Evolutionary conservation across 2,329 filamentous ascomycete genomes (phyloP), one percentile per base, ranked within the genome.

Genomic region (Epichloe uncinata): DNA sequence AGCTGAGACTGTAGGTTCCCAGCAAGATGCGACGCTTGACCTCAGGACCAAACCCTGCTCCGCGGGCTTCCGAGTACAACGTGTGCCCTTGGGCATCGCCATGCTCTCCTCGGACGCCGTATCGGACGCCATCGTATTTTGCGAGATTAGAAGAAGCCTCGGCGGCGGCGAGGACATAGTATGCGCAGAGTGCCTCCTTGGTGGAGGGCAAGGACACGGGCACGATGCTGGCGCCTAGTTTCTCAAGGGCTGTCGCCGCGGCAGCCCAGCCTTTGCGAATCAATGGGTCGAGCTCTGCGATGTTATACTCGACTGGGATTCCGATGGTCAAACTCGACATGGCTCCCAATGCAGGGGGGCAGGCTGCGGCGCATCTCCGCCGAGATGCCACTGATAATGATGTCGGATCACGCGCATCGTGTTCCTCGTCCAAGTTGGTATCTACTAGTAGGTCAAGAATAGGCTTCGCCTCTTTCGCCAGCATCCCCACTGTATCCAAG

Each of bases 41-140:
- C 66, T 98, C 93, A 6, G 77, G 71, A 6, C 93, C 93, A 56
- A 98, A 89, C 0, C 83, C 82, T 35, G 72, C 66, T 13, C 82
- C 84, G 50, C 93, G 79, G 0, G 86, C 88, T 40, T 75, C 73
- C 0, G 89, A 81, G 64, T 93, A 97, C 2, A 95, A 72, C 0
- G 81, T 76, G n/a, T 77, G 74, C 8, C 75, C 74, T 11, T 70
- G 72, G 5, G 75, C 79, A 52, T 82, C 73, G 44, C 72, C 74
- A 9, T 68, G 64, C 2, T 65, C 61, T 5, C 69, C 69, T 33
- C 81, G 75, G 18, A 72, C 73, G 1, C 93, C 93, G 66, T 95
- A 98, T 11, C 93, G 84, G n/a, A 97, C 81, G 18, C 93, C 93
- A 60, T 98, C 94, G 65, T 96, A 98, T 64, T 95, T 96, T 51